phyloP scores from a whole-genome alignment of 2,329 filamentous ascomycete genomes.

The Diaporthe caulivora region DNA sequence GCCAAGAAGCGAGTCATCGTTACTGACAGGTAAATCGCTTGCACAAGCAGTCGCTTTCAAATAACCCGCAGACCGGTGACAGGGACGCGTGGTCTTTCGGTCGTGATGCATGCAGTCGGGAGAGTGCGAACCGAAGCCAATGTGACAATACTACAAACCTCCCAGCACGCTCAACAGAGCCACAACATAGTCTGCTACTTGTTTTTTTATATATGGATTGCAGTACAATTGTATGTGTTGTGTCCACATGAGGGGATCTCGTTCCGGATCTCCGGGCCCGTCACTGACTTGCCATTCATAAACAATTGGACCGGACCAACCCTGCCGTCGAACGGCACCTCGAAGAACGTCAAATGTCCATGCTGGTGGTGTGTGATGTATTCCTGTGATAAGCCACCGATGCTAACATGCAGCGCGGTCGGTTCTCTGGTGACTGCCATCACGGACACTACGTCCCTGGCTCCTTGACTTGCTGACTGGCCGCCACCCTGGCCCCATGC shows the following conservation, averaged over 20 bases:
- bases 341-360: constrained; percentile 51
- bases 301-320: constrained; percentile 55
- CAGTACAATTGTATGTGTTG: constrained; percentile 52
- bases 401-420: constrained; percentile 51
- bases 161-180: neutral
- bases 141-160: neutral
- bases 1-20: constrained; percentile 22
- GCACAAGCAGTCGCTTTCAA: neutral
- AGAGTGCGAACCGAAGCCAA: constrained; percentile 2
- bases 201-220: constrained; percentile 46
- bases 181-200: neutral
- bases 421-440: constrained; percentile 51
- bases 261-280: constrained; percentile 53
- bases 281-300: constrained; percentile 52
- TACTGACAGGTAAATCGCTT: neutral
- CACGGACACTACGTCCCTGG: constrained; percentile 59
- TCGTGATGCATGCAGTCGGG: neutral
- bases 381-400: constrained; percentile 51
- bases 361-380: constrained; percentile 47
- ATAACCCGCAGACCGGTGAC: constrained; percentile 2
- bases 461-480: constrained; percentile 51
- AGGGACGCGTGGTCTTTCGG: neutral
- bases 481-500: constrained; percentile 54
- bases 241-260: constrained; percentile 45
- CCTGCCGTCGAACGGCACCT: constrained; percentile 52